A percentile compares a stretch with the other conserved stretches of the same genome.
Evolutionary conservation across 1,284 basidiomycete genomes (phyloP).

Genomic region (Pseudomicrostroma phylloplanum): DNA sequence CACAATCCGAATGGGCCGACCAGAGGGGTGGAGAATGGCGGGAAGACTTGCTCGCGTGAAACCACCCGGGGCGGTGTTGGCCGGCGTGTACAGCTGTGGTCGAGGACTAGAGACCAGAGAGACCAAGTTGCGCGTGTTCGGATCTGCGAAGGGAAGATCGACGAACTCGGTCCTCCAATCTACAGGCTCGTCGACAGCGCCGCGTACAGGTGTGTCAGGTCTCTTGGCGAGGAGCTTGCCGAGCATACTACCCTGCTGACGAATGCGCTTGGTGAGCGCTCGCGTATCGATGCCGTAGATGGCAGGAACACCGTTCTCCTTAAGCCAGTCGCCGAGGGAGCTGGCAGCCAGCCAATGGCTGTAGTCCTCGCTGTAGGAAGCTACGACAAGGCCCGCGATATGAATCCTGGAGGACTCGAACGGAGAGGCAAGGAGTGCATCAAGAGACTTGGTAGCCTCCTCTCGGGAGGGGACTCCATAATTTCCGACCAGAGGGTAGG

Average conservation of each 20-base stretch:
- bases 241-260: constrained; percentile 88
- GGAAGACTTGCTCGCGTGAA: constrained; percentile 51
- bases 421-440: constrained; percentile 53
- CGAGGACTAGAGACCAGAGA: constrained; percentile 71
- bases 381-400: constrained; percentile 82
- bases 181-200: constrained; percentile 25
- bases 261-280: constrained; percentile 89
- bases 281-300: constrained; percentile 96
- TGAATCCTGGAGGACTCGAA: constrained; percentile 96
- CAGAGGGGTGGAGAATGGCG: constrained; percentile 68
- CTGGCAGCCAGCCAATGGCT: constrained; percentile 89
- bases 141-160: constrained; percentile 77
- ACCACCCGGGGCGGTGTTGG: constrained; percentile 49
- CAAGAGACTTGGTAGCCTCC: constrained; percentile 50
- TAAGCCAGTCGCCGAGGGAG: constrained; percentile 84
- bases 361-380: constrained; percentile 83
- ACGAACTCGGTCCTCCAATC: constrained; percentile 76
- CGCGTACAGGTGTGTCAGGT: constrained; percentile 30
- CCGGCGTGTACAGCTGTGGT: constrained; percentile 63
- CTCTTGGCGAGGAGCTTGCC: constrained; percentile 50
- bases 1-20: constrained; percentile 72
- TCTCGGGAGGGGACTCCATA: constrained; percentile 89
- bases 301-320: constrained; percentile 89
- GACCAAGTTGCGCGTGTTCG: constrained; percentile 85
- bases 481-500: constrained; percentile 94